phyloP scores from a whole-genome alignment of 495 filamentous ascomycete genomes.

The Hamigera avellanea region DNA sequence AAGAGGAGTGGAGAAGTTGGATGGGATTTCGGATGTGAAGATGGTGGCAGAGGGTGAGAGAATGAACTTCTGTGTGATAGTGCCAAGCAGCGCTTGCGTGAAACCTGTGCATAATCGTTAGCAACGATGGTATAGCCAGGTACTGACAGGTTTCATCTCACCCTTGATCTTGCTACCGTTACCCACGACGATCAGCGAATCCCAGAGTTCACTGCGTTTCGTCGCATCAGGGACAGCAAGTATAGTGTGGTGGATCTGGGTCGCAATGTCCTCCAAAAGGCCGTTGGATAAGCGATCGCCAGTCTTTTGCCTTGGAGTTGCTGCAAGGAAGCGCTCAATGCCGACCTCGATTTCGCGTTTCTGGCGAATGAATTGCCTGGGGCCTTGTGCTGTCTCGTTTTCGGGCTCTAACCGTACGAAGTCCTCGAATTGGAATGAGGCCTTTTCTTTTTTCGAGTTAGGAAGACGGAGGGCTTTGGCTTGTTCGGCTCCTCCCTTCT shows the following conservation, averaged over 20 bases:
- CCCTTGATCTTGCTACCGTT: conserved; percentile 78
- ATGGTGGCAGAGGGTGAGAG: conserved; percentile 90
- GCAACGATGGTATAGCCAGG: neutral
- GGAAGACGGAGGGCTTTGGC: conserved; percentile 52
- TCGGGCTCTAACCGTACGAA: conserved; percentile 45
- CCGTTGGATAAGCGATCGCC: conserved; percentile 38
- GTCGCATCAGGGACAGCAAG: conserved; percentile 65
- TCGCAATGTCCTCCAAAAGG: conserved; percentile 68
- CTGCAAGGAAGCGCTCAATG: conserved; percentile 74
- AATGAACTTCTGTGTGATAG: conserved; percentile 68
- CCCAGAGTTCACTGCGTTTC: conserved; percentile 79
- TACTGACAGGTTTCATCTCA: conserved; percentile 9
- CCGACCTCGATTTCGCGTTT: conserved; percentile 73
- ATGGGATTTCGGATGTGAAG: conserved; percentile 91
- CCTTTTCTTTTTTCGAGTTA: conserved; percentile 68
- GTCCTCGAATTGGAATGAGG: conserved; percentile 76
- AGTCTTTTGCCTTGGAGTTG: conserved; percentile 27
- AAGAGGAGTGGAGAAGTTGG: conserved; percentile 75
- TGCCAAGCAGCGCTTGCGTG: conserved; percentile 73
- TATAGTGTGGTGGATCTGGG: conserved; percentile 71
- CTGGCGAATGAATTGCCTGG: conserved; percentile 28
- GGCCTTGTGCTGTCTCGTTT: conserved; percentile 11
- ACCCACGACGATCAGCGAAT: conserved; percentile 76
- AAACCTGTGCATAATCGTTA: conserved; percentile 40
- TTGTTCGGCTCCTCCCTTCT: conserved; percentile 40